Conservation (phyloP, 345 rosid species). For the Murraya paniculata region DNA sequence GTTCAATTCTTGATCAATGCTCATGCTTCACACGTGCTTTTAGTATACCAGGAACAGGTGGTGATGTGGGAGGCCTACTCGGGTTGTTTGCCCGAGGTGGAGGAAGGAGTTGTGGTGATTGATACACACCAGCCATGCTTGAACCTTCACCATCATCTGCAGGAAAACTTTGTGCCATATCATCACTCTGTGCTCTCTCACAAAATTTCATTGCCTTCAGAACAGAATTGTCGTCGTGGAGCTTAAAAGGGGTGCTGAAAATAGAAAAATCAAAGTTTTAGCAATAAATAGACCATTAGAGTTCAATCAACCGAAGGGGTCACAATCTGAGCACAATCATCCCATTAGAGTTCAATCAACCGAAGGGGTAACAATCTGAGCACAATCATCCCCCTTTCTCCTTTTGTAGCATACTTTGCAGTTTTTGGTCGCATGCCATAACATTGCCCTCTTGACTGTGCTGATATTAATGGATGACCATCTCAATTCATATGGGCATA, state of each 20-base stretch:
- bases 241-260: constrained; percentile 98
- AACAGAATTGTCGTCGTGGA: constrained; percentile 94
- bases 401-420: neutral
- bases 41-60: constrained; percentile 59
- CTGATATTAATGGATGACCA: neutral
- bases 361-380: neutral
- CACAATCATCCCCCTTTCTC: neutral
- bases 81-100: constrained; percentile 32
- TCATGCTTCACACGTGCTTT: constrained; percentile 76
- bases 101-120: constrained; percentile 43
- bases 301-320: neutral
- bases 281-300: neutral
- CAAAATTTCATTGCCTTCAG: constrained; percentile 93
- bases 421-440: neutral
- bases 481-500: neutral
- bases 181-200: constrained; percentile 49
- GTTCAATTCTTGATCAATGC: constrained; percentile 33
- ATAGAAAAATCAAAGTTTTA: neutral
- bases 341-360: neutral
- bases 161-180: constrained; percentile 29
- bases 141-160: constrained; percentile 53
- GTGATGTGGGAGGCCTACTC: constrained; percentile 57
- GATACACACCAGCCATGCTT: constrained; percentile 48
- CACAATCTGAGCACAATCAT: neutral
- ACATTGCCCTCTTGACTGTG: neutral